phyloP scores from a whole-genome alignment of 1,284 basidiomycete genomes.

The Thecaphora frezii region DNA sequence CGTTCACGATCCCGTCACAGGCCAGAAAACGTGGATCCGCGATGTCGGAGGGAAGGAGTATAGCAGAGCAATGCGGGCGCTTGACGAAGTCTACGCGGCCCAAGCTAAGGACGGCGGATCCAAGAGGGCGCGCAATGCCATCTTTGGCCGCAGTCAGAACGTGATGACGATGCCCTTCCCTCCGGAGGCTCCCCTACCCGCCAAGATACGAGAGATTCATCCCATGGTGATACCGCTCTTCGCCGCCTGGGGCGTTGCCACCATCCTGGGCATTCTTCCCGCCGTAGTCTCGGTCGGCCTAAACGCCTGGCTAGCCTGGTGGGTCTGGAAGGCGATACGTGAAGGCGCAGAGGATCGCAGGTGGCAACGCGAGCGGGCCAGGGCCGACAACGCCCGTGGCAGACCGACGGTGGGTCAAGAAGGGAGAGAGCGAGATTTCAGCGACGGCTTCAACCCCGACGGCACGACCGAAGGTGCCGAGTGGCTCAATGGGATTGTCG shows the following conservation, averaged over 20 bases:
- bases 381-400: slow-evolving; percentile 7
- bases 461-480: slow-evolving; percentile 35
- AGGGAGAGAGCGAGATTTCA: not conserved
- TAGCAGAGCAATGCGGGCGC: slow-evolving; percentile 3
- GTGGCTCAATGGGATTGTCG: slow-evolving; percentile 40
- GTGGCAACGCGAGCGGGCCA: slow-evolving; percentile 26
- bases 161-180: slow-evolving; percentile 25
- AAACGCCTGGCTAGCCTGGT: slow-evolving; percentile 42
- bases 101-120: slow-evolving; percentile 7
- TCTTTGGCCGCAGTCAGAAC: slow-evolving; percentile 4
- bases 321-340: slow-evolving; percentile 10
- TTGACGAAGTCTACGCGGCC: slow-evolving; percentile 3
- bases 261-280: slow-evolving; percentile 8
- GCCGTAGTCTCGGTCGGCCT: slow-evolving; percentile 10
- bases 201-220: slow-evolving; percentile 9
- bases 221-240: slow-evolving; percentile 18
- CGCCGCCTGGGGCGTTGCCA: slow-evolving; percentile 15
- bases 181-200: slow-evolving; percentile 16
- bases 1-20: slow-evolving; percentile 31
- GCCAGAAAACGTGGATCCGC: slow-evolving; percentile 12
- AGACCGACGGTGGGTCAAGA: not conserved
- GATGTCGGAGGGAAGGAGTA: slow-evolving; percentile 32
- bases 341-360: slow-evolving; percentile 20
- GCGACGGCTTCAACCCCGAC: not conserved
- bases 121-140: not conserved